Percentiles rank a stretch among this genome's conserved stretches.
phyloP scores from a whole-genome alignment of 1,284 basidiomycete genomes.

The Ganoderma sinense region DNA sequence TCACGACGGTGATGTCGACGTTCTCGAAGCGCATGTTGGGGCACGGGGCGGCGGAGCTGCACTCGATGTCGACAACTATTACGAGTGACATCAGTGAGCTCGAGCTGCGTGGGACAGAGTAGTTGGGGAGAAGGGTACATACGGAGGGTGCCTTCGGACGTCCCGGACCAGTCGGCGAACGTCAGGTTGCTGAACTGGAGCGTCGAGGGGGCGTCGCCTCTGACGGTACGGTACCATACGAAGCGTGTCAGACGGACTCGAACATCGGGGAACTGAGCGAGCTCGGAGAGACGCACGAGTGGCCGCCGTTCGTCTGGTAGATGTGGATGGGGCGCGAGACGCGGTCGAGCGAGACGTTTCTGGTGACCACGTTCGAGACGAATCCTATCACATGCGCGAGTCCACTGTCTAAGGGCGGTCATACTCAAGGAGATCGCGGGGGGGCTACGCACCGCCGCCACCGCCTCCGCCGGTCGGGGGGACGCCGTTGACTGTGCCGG shows the following conservation, averaged over 20 bases:
- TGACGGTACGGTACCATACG: slow-evolving; percentile 36
- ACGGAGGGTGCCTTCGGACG: slow-evolving; percentile 51
- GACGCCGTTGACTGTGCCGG: slow-evolving; percentile 56
- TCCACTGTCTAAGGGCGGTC: too few species aligned
- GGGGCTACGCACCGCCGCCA: slow-evolving; percentile 48
- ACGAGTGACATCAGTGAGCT: neutral
- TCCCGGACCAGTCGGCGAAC: slow-evolving; percentile 58
- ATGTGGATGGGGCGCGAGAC: slow-evolving; percentile 56
- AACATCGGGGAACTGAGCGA: too few species aligned
- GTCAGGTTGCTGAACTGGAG: slow-evolving; percentile 57
- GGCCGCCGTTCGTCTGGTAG: slow-evolving; percentile 61
- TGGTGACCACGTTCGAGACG: slow-evolving; percentile 58
- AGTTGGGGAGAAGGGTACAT: slow-evolving; percentile 27
- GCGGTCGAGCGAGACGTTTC: slow-evolving; percentile 54
- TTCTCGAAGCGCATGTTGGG: slow-evolving; percentile 52
- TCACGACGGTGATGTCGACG: slow-evolving; percentile 49
- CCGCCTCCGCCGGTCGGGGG: slow-evolving; percentile 73
- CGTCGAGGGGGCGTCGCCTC: slow-evolving; percentile 55
- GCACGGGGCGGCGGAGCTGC: slow-evolving; percentile 59
- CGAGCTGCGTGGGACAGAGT: neutral
- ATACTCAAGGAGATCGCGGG: neutral
- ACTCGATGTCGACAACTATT: slow-evolving; percentile 60
- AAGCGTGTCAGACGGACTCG: too few species aligned
- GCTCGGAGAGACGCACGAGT: slow-evolving; percentile 44
- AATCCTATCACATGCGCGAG: slow-evolving; percentile 43